Percentiles rank a stretch among this genome's conserved stretches.
phyloP scores from a whole-genome alignment of 1,139 yeast genomes.

The Hyphopichia khmerensis region DNA sequence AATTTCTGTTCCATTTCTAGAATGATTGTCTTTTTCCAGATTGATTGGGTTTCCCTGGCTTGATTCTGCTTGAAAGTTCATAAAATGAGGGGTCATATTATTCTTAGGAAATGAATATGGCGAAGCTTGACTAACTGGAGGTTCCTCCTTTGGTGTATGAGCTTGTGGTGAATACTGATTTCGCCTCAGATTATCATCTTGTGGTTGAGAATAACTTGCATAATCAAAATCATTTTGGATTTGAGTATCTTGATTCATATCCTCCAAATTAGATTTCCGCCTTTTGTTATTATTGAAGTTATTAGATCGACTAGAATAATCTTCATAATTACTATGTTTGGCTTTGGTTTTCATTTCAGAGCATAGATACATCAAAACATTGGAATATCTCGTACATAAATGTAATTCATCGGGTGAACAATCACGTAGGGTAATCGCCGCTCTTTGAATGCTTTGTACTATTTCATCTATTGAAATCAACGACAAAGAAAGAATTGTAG shows the following conservation, averaged over 20 bases:
- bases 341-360: slow-evolving; percentile 62
- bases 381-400: slow-evolving; percentile 76
- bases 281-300: not conserved
- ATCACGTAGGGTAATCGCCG: slow-evolving; percentile 74
- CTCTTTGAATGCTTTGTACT: slow-evolving; percentile 62
- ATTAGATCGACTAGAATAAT: not conserved
- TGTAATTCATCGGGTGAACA: slow-evolving; percentile 91
- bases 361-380: slow-evolving; percentile 74
- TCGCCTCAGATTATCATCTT: too few relatives aligned
- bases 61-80: not conserved
- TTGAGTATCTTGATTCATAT: too few relatives aligned
- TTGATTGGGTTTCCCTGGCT: not conserved
- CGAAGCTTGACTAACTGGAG: not conserved
- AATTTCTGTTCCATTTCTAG: not conserved
- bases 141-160: too few relatives aligned
- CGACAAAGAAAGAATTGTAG: slow-evolving; percentile 58
- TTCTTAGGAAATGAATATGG: not conserved
- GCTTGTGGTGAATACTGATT: too few relatives aligned
- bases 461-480: slow-evolving; percentile 72
- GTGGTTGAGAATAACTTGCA: too few relatives aligned
- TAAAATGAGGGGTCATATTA: not conserved
- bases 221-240: too few relatives aligned
- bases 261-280: not conserved
- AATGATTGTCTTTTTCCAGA: not conserved
- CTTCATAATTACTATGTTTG: slow-evolving; percentile 15